Conservation (phyloP, 2,329 filamentous ascomycete genomes). For the Penicillium decumbens region DNA sequence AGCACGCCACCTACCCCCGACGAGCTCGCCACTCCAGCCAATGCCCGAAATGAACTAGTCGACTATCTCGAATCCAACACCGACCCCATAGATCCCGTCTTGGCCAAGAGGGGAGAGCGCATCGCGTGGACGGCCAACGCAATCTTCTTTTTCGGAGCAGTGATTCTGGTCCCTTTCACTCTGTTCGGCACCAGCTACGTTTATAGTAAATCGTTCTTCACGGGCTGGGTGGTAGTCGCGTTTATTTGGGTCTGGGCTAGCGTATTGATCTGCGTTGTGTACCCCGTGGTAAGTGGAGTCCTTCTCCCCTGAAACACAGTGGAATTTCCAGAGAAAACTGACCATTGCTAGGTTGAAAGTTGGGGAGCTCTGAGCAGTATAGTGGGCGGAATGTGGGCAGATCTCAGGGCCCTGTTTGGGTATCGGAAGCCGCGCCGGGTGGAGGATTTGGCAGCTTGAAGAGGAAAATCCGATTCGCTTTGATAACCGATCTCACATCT, state of each 20-base stretch:
- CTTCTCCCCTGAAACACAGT: background rate
- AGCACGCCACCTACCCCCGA: background rate
- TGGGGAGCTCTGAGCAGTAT: slow-evolving; percentile 30
- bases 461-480: background rate
- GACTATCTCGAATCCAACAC: slow-evolving; percentile 42
- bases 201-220: slow-evolving; percentile 35
- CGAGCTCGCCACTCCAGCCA: background rate
- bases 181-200: slow-evolving; percentile 39
- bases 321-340: background rate
- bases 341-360: slow-evolving; percentile 28
- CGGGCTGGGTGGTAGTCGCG: slow-evolving; percentile 39
- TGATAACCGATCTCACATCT: background rate
- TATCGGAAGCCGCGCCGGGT: background rate
- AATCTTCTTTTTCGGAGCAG: slow-evolving; percentile 34
- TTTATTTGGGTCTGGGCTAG: slow-evolving; percentile 42
- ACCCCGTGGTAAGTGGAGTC: slow-evolving; percentile 28
- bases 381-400: slow-evolving; percentile 16
- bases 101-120: slow-evolving; percentile 34
- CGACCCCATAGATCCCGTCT: slow-evolving; percentile 41
- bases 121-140: slow-evolving; percentile 38
- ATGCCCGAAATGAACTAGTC: slow-evolving; percentile 39
- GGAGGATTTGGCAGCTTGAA: background rate
- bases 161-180: slow-evolving; percentile 40
- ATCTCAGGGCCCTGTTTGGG: slow-evolving; percentile 10
- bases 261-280: slow-evolving; percentile 38